phyloP scores from a whole-genome alignment of 2,329 filamentous ascomycete genomes.

The Fusarium vanettenii region DNA sequence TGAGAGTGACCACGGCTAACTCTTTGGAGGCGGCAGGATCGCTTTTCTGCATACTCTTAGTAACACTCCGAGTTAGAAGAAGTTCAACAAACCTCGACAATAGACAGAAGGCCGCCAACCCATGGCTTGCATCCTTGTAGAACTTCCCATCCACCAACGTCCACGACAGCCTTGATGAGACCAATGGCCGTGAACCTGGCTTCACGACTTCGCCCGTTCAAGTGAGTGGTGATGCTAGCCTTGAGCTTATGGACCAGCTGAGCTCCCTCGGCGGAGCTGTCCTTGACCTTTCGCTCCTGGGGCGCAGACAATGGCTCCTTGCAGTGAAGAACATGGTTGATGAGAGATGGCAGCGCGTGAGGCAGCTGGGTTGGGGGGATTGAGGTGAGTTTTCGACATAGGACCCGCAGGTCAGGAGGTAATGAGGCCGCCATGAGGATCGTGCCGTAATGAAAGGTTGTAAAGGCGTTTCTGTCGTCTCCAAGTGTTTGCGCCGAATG shows the following conservation, averaged over 20 bases:
- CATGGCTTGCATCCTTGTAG: conserved; percentile 79
- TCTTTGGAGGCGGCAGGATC: conserved; percentile 82
- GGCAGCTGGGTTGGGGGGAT: conserved; percentile 80
- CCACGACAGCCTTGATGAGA: conserved; percentile 82
- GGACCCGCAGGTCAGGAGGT: conserved; percentile 70
- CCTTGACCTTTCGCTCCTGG: conserved; percentile 70
- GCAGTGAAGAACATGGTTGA: conserved; percentile 68
- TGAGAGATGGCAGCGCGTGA: conserved; percentile 76
- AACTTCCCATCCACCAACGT: conserved; percentile 86
- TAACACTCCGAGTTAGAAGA: not conserved
- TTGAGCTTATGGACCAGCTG: conserved; percentile 85
- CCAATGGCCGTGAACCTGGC: conserved; percentile 83
- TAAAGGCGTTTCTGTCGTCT: not conserved
- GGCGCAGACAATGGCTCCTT: conserved; percentile 71
- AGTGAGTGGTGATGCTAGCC: conserved; percentile 79
- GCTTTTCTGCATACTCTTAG: conserved; percentile 69
- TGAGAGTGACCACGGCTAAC: conserved; percentile 79
- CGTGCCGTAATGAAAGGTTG: not conserved
- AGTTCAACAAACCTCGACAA: conserved; percentile 73
- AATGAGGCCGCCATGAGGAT: conserved; percentile 49
- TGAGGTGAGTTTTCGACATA: conserved; percentile 77
- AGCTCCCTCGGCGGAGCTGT: conserved; percentile 71
- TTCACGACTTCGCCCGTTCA: conserved; percentile 80
- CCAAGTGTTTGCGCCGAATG: conserved; percentile 22
- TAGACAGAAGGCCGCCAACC: conserved; percentile 79